Conservation (phyloP, 2,329 filamentous ascomycete genomes). For the Chrysoporthe puriensis region DNA sequence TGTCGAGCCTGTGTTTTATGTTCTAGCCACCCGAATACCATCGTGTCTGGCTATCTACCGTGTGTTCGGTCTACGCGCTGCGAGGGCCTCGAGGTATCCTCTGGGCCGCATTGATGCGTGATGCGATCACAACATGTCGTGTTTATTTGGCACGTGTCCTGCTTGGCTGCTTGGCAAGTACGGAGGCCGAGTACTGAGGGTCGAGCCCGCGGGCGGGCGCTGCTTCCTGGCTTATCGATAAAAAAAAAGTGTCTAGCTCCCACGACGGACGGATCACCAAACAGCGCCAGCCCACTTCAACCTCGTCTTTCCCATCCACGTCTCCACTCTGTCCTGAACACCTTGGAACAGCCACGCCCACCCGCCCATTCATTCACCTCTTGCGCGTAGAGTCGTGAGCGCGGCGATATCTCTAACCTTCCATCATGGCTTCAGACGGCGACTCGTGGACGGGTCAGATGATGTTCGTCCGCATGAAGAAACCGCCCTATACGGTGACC, state of each 20-base stretch:
- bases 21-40: neutral
- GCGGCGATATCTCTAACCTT: neutral
- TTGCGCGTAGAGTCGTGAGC: neutral
- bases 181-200: neutral
- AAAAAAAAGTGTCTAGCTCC: constrained; percentile 21
- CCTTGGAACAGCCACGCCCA: neutral
- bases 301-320: constrained; percentile 8
- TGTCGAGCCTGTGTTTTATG: neutral
- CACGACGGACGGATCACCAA: constrained; percentile 2
- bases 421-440: constrained; percentile 17
- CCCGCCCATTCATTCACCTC: constrained; percentile 7
- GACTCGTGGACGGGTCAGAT: constrained; percentile 21
- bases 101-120: neutral
- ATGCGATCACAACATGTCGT: neutral
- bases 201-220: neutral
- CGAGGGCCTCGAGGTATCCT: neutral
- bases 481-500: constrained; percentile 25
- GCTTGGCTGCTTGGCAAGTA: neutral
- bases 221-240: constrained; percentile 26
- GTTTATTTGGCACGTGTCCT: neutral
- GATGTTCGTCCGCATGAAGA: constrained; percentile 26
- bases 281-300: constrained; percentile 1
- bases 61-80: neutral
- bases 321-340: constrained; percentile 1
- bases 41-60: neutral